phyloP scores from a whole-genome alignment of 1,284 basidiomycete species.

The Leccinum subfulvum region DNA sequence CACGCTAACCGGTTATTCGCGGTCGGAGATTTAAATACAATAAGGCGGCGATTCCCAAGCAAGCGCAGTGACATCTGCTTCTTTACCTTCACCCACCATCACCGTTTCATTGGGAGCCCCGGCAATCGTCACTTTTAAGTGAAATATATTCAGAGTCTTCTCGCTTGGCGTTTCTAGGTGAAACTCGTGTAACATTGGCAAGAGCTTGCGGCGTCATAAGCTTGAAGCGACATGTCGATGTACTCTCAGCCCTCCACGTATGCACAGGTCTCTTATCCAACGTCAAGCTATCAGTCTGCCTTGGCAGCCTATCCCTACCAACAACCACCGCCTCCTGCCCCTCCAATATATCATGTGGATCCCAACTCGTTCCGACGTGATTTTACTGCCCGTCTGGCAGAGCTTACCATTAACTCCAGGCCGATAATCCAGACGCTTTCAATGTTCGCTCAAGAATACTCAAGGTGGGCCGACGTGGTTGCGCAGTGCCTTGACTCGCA shows the following conservation, averaged over 20 bases:
- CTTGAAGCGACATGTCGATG: conserved; percentile 46
- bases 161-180: conserved; percentile 33
- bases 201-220: conserved; percentile 31
- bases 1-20: conserved; percentile 26
- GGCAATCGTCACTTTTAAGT: conserved; percentile 37
- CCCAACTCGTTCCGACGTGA: conserved; percentile 80
- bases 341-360: conserved; percentile 59
- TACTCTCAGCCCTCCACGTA: conserved; percentile 46
- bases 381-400: conserved; percentile 74
- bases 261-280: conserved; percentile 39
- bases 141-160: conserved; percentile 39
- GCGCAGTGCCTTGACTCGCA: conserved; percentile 87
- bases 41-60: conserved; percentile 29
- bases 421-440: conserved; percentile 96
- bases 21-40: conserved; percentile 32
- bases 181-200: conserved; percentile 30
- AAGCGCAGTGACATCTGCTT: conserved; percentile 21
- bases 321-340: conserved; percentile 45
- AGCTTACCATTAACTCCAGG: conserved; percentile 93
- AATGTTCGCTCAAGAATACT: conserved; percentile 87
- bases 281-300: conserved; percentile 40
- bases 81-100: conserved; percentile 49
- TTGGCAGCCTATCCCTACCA: conserved; percentile 48
- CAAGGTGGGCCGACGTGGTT: conserved; percentile 78
- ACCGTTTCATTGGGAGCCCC: conserved; percentile 41